These are phyloP conservation scores for Smallanthus sonchifolius DNA, from an alignment of 129 eudicot species.

Conservation along the genomic window DNA sequence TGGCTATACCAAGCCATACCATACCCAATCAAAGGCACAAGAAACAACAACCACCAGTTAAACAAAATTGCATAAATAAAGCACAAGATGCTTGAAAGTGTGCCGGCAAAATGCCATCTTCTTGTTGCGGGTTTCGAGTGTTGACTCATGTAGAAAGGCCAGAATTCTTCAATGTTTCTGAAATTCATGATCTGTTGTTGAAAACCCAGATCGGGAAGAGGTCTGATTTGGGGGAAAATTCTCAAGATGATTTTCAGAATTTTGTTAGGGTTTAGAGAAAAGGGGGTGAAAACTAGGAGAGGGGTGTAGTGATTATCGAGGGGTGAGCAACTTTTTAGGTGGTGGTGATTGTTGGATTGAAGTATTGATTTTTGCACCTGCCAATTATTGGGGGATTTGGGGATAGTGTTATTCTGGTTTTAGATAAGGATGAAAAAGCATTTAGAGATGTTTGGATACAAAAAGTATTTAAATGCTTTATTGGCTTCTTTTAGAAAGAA, in stretches of 20 bases:
- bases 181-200: constrained; percentile 46
- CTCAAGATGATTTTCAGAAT: not conserved
- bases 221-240: not conserved
- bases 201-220: not conserved
- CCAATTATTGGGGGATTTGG: too few relatives aligned
- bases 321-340: not conserved
- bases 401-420: too few relatives aligned
- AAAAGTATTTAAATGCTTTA: too few relatives aligned
- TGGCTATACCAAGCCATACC: constrained; percentile 96
- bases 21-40: constrained; percentile 75
- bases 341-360: too few relatives aligned
- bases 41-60: constrained; percentile 61
- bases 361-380: too few relatives aligned
- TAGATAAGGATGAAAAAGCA: too few relatives aligned
- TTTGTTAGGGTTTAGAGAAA: not conserved
- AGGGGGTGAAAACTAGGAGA: not conserved
- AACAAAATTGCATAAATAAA: constrained; percentile 54
- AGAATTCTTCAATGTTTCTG: constrained; percentile 88
- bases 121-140: constrained; percentile 95
- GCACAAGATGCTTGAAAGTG: constrained; percentile 58
- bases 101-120: constrained; percentile 92
- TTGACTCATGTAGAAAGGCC: constrained; percentile 83
- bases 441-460: too few relatives aligned
- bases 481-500: too few relatives aligned
- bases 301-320: not conserved